Evolutionary conservation across 2,329 filamentous ascomycete genomes (phyloP).

Genomic region (Geosmithia morbida): DNA sequence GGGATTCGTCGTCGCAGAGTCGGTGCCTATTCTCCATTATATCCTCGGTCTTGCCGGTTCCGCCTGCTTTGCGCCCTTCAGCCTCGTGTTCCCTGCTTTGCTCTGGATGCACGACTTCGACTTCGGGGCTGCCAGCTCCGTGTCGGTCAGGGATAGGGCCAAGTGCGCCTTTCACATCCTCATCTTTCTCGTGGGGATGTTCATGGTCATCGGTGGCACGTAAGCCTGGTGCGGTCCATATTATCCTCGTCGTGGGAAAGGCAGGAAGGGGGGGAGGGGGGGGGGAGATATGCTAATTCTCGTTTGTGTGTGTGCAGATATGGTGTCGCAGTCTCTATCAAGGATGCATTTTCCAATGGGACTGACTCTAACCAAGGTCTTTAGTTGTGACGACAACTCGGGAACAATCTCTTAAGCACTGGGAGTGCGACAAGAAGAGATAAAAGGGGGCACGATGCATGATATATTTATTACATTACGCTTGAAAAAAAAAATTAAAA

Average conservation of each 20-base stretch:
- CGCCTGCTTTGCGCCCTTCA: neutral
- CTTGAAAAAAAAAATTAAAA: neutral
- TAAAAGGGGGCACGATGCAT: no score
- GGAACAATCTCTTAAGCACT: neutral
- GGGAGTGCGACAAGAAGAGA: no score
- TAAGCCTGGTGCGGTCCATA: no score
- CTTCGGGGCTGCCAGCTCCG: conserved; percentile 1
- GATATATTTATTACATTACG: neutral
- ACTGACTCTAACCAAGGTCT: neutral
- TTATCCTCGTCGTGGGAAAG: conserved; percentile 17
- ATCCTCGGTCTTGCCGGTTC: conserved; percentile 1
- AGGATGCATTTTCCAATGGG: neutral
- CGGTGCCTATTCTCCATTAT: conserved; percentile 3
- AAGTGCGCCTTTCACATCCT: conserved; percentile 18
- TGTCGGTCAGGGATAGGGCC: conserved; percentile 9
- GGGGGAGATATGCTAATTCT: no score
- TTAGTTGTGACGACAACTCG: neutral
- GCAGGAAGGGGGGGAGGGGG: no score
- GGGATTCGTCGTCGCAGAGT: conserved; percentile 4
- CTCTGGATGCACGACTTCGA: neutral
- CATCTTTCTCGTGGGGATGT: conserved; percentile 18
- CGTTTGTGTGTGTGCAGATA: neutral
- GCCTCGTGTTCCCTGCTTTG: neutral
- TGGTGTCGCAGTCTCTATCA: neutral
- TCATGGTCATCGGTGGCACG: conserved; percentile 24